phyloP scores from a whole-genome alignment of 768 basidiomycete genomes.

The Amanita brunnescens region DNA sequence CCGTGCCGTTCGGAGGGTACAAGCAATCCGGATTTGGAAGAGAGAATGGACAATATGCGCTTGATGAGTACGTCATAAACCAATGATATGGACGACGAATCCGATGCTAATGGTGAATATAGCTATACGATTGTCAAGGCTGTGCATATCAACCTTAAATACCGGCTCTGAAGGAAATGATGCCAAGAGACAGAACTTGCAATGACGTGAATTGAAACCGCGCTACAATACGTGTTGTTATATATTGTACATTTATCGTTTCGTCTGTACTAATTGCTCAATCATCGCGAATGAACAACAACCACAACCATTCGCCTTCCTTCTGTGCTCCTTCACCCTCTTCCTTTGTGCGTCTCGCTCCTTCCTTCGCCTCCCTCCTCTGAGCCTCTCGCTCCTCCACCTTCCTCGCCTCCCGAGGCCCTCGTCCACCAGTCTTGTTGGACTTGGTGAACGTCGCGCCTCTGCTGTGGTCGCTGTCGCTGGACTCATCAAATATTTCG shows the following conservation, averaged over 20 bases:
- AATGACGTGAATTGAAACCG: too few relatives aligned
- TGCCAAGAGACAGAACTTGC: too few relatives aligned
- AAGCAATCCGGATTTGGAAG: conserved; percentile 71
- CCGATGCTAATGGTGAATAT: too few relatives aligned
- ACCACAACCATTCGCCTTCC: too few relatives aligned
- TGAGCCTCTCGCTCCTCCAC: background rate
- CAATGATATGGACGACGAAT: background rate
- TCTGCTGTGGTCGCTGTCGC: background rate
- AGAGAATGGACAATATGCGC: too few relatives aligned
- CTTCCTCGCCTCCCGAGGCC: background rate
- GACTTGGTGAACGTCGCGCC: background rate
- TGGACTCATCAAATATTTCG: background rate
- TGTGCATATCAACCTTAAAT: conserved; percentile 52
- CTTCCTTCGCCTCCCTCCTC: background rate
- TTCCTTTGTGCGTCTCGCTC: background rate
- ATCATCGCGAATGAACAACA: too few relatives aligned
- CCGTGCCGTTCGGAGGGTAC: conserved; percentile 63
- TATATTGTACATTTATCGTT: too few relatives aligned
- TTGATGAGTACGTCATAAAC: conserved; percentile 33
- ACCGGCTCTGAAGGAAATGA: background rate
- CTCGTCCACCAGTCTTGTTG: background rate
- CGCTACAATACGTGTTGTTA: too few relatives aligned
- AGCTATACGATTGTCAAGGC: conserved; percentile 54
- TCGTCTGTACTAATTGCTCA: too few relatives aligned
- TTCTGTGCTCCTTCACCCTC: background rate